These are phyloP conservation scores for Mycosphaerella sp. DNA, from an alignment of 2,329 filamentous ascomycete genomes.

Conservation along the genomic window DNA sequence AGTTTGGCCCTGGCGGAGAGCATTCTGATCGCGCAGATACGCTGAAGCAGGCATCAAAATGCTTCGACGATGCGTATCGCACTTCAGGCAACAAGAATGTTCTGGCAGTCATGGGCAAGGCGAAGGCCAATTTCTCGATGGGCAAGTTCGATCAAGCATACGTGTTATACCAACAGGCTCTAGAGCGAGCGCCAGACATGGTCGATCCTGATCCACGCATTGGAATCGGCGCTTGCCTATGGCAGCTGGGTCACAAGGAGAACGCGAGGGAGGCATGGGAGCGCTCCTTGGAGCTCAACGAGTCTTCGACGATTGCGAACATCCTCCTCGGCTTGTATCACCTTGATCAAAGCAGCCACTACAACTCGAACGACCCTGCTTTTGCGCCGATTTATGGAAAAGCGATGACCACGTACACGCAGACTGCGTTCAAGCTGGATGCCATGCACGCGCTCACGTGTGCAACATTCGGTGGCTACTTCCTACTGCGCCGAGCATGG, in stretches of 20 bases:
- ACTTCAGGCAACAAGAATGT: conserved; percentile 82
- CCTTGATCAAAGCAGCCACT: conserved; percentile 75
- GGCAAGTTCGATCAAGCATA: conserved; percentile 80
- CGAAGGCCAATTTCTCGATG: conserved; percentile 77
- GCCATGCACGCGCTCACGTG: conserved; percentile 86
- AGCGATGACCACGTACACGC: conserved; percentile 90
- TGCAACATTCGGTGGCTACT: conserved; percentile 84
- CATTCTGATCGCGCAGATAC: conserved; percentile 67
- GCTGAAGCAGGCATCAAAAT: conserved; percentile 77
- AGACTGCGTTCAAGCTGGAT: conserved; percentile 88
- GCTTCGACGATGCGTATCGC: conserved; percentile 88
- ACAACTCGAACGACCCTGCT: conserved; percentile 73
- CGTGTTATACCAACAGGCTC: conserved; percentile 75
- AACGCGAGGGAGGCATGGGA: conserved; percentile 90
- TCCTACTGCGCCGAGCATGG: conserved; percentile 74
- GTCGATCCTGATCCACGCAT: conserved; percentile 92
- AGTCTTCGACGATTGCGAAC: conserved; percentile 81
- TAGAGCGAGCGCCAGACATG: conserved; percentile 78
- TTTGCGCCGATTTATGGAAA: conserved; percentile 84
- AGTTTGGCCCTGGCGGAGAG: conserved; percentile 56
- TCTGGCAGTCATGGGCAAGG: conserved; percentile 84
- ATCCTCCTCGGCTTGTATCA: conserved; percentile 87
- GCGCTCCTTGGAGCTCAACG: conserved; percentile 71
- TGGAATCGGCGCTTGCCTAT: conserved; percentile 93
- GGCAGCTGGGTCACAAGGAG: conserved; percentile 91